Evolutionary conservation across 805 yeast genomes (phyloP), one percentile per base, ranked within the genome.

Genomic region (Ogataea nonfermentans): DNA sequence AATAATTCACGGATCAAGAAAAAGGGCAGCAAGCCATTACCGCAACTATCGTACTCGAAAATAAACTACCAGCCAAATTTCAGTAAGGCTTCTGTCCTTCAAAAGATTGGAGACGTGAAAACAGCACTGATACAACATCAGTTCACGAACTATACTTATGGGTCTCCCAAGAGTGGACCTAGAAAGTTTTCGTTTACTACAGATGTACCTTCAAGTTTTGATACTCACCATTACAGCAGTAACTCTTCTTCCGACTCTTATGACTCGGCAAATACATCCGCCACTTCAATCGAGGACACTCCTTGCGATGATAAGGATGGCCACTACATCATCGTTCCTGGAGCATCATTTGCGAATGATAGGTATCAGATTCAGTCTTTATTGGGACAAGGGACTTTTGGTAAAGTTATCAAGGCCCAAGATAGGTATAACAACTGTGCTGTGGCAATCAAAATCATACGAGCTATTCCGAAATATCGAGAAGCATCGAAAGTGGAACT

Each of bases 401-500:
- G 96, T 10, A 88, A 85, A 55, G 96, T 89, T 6, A 82, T 84
- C 27, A 79, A 82, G 42, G 93, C 95, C n/a, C 73, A 71, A 49
- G 98, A 93, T 57, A 67, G 71, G 37, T 63, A 70, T 13, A 70
- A 76, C 31, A 67, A 78, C 20, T 69, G 73, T 37, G 70, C 71
- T 43, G 93, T 88, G 31, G 99, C 99, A 2, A 84, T 93, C 44
- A 93, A 93, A 61, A 85, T 93, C 46, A 93, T 93, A 35, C 73
- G 95, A 42, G 87, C 96, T 14, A 84, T 93, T 16, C 95, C 89
- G 16, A 87, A 95, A 66, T 93, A 93, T 62, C 73, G 98, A 40
- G 97, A 90, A 56, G 99, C 99, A 3, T 87, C 96, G 10, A 86
- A 84, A 62, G 88, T 90, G 40, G 99, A 93, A 65, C 70, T 93